phyloP scores from a whole-genome alignment of 2,329 filamentous ascomycete species.

The Beauveria sp. region DNA sequence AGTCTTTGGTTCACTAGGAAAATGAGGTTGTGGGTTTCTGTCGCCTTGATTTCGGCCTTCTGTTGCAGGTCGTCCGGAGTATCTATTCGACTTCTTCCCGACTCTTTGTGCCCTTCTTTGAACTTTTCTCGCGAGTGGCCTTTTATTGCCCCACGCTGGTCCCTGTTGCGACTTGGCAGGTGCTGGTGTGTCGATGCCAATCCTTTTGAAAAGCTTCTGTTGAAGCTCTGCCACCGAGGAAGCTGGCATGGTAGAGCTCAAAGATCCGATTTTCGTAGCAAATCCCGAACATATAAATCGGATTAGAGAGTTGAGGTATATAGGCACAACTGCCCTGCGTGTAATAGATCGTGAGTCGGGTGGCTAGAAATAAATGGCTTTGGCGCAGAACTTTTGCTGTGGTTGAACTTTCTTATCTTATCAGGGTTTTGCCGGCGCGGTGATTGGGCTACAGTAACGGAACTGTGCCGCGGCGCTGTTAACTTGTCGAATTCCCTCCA shows the following conservation, averaged over 20 bases:
- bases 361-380: background rate
- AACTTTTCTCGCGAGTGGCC: slow-evolving; percentile 46
- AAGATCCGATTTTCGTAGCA: background rate
- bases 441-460: too few relatives aligned
- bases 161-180: slow-evolving; percentile 12
- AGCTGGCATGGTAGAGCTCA: slow-evolving; percentile 15
- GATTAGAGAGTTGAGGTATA: background rate
- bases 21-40: background rate
- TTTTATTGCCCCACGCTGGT: slow-evolving; percentile 14
- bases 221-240: slow-evolving; percentile 27
- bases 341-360: background rate
- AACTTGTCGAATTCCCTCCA: too few relatives aligned
- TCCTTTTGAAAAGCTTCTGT: slow-evolving; percentile 29
- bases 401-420: slow-evolving; percentile 11
- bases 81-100: slow-evolving; percentile 47
- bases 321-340: background rate
- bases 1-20: slow-evolving; percentile 9
- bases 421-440: background rate
- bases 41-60: slow-evolving; percentile 15
- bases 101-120: slow-evolving; percentile 58
- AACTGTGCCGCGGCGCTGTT: too few relatives aligned
- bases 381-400: background rate
- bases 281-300: background rate
- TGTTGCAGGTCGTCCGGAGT: slow-evolving; percentile 10
- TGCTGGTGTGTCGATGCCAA: slow-evolving; percentile 26